phyloP scores from a whole-genome alignment of 176 grass and related monocot genomes.

The Lolium perenne region DNA sequence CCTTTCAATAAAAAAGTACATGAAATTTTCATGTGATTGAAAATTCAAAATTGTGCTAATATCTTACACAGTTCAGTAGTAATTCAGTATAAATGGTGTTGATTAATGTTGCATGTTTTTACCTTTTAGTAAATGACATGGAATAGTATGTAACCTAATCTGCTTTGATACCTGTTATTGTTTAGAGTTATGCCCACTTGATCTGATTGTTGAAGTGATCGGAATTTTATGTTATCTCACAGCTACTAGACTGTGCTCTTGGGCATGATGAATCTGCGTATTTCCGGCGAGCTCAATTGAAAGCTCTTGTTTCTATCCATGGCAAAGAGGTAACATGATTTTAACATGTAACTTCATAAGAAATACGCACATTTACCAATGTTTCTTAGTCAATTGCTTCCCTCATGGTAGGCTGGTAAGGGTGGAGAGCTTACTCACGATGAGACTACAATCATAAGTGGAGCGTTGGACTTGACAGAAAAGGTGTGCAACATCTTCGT shows the following conservation, averaged over 20 bases:
- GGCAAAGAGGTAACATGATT: slow-evolving; percentile 81
- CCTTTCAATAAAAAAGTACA: neutral
- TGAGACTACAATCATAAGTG: slow-evolving; percentile 99
- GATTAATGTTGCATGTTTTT: slow-evolving; percentile 7
- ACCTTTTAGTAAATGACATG: slow-evolving; percentile 33
- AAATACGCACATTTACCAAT: slow-evolving; percentile 6
- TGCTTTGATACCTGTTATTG: neutral
- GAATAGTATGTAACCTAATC: neutral
- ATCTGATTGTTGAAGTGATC: slow-evolving; percentile 48
- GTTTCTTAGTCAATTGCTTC: slow-evolving; percentile 36
- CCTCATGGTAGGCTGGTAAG: slow-evolving; percentile 85
- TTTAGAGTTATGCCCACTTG: slow-evolving; percentile 38
- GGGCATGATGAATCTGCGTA: slow-evolving; percentile 98
- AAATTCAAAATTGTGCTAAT: slow-evolving; percentile 37
- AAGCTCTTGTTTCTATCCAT: slow-evolving; percentile 98
- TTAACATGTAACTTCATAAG: slow-evolving; percentile 31
- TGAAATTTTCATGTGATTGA: slow-evolving; percentile 9
- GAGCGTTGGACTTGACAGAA: slow-evolving; percentile 97
- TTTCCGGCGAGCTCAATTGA: slow-evolving; percentile 97
- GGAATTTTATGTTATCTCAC: slow-evolving; percentile 37
- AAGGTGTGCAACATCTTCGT: slow-evolving; percentile 60
- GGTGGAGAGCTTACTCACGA: slow-evolving; percentile 99
- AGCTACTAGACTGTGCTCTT: slow-evolving; percentile 97
- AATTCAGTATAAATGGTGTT: slow-evolving; percentile 8
- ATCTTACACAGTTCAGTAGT: slow-evolving; percentile 23